Evolutionary conservation across 768 basidiomycete species (phyloP).

Genomic region (Serendipita vermifera): DNA sequence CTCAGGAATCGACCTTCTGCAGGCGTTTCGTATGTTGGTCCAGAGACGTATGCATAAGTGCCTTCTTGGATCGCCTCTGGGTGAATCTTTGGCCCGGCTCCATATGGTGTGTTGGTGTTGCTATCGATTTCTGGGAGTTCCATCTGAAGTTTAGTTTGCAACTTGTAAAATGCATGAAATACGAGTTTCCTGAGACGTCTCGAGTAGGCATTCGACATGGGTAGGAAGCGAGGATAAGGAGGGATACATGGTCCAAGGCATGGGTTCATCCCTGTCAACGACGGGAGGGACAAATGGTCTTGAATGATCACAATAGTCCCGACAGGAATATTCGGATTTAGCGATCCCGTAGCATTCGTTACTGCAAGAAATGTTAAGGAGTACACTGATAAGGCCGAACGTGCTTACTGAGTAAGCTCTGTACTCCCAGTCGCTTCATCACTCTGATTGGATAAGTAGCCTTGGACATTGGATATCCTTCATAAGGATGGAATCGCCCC

Average conservation of each 20-base stretch:
- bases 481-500: conserved; percentile 72
- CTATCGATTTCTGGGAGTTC: neutral
- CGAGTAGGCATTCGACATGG: conserved; percentile 75
- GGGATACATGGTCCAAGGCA: conserved; percentile 59
- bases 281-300: conserved; percentile 75
- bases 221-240: conserved; percentile 58
- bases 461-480: conserved; percentile 57
- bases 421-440: conserved; percentile 65
- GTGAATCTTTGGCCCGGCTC: conserved; percentile 26
- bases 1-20: conserved; percentile 74
- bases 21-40: conserved; percentile 81
- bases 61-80: conserved; percentile 47
- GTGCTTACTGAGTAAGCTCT: conserved; percentile 56
- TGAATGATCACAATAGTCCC: conserved; percentile 79
- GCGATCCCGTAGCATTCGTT: conserved; percentile 77
- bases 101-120: neutral
- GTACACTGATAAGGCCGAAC: neutral
- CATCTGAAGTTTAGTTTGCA: conserved; percentile 21
- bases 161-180: conserved; percentile 56
- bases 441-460: conserved; percentile 70
- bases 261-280: conserved; percentile 62
- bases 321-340: conserved; percentile 58
- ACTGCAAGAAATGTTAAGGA: conserved; percentile 32
- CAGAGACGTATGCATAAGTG: conserved; percentile 79
- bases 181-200: conserved; percentile 51